A percentile compares a stretch with the other conserved stretches of the same genome.
Conservation (phyloP, 495 filamentous ascomycete species). For the Xylaria bambusicola region DNA sequence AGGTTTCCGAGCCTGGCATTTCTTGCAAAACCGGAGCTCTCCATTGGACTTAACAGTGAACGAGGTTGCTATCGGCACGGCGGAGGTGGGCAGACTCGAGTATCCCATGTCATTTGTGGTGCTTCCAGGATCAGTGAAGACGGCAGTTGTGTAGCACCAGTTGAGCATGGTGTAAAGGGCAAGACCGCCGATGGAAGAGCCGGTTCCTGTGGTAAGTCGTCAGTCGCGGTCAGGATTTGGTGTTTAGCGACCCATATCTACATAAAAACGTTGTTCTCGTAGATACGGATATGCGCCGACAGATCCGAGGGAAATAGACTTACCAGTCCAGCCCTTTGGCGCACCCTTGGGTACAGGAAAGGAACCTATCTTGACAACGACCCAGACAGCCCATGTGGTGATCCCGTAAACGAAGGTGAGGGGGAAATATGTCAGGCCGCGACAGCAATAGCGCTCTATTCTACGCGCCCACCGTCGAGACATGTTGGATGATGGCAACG, state of each 20-base stretch:
- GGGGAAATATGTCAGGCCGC: conserved; percentile 79
- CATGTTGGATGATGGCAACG: conserved; percentile 37
- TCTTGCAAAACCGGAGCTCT: conserved; percentile 88
- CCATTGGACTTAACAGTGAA: conserved; percentile 92
- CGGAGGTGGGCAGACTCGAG: conserved; percentile 51
- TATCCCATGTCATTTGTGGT: conserved; percentile 55
- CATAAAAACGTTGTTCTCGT: too few relatives aligned
- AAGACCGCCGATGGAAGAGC: conserved; percentile 60
- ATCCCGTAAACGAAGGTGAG: conserved; percentile 85
- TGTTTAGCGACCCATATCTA: too few relatives aligned
- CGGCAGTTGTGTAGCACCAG: conserved; percentile 84
- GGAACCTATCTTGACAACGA: conserved; percentile 72
- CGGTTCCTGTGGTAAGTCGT: conserved; percentile 37
- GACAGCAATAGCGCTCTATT: conserved; percentile 84
- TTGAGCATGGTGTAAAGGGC: conserved; percentile 78
- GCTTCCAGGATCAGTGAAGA: conserved; percentile 85
- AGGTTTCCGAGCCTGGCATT: conserved; percentile 89
- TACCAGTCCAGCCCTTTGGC: conserved; percentile 63
- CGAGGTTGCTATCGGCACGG: conserved; percentile 59
- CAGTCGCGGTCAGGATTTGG: neutral
- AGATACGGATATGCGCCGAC: too few relatives aligned
- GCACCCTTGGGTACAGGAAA: conserved; percentile 52
- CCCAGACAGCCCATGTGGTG: conserved; percentile 88
- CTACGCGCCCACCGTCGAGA: conserved; percentile 66
- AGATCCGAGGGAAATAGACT: conserved; percentile 20